Evolutionary conservation across 352 stramenopile genomes (phyloP).

Genomic region (Phytophthora cryptogea): DNA sequence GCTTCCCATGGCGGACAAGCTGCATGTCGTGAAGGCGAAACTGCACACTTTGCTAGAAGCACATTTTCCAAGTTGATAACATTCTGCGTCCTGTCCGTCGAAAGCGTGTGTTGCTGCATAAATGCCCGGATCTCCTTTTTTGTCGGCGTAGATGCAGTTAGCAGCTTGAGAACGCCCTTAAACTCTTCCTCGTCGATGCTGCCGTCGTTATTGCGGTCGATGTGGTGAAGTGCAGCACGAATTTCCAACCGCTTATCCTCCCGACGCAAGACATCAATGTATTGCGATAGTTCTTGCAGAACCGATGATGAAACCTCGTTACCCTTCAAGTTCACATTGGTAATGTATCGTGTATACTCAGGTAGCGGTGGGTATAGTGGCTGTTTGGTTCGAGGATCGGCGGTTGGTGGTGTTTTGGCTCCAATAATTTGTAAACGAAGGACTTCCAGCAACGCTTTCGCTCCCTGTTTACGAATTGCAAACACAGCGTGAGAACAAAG

Average conservation of each 20-base stretch:
- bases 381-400: slow-evolving; percentile 57
- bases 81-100: slow-evolving; percentile 55
- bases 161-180: slow-evolving; percentile 74
- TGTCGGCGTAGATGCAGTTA: slow-evolving; percentile 70
- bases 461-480: slow-evolving; percentile 46
- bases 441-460: slow-evolving; percentile 71
- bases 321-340: slow-evolving; percentile 73
- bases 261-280: slow-evolving; percentile 69
- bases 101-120: slow-evolving; percentile 59
- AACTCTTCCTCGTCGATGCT: slow-evolving; percentile 80
- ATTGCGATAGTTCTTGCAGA: slow-evolving; percentile 73
- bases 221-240: slow-evolving; percentile 64
- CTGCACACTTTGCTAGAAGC: slow-evolving; percentile 70
- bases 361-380: slow-evolving; percentile 43
- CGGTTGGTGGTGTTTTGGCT: slow-evolving; percentile 61
- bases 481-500: not conserved
- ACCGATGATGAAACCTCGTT: slow-evolving; percentile 72
- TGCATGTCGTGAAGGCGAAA: slow-evolving; percentile 71
- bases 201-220: slow-evolving; percentile 62
- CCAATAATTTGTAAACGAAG: slow-evolving; percentile 78
- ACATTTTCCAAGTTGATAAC: slow-evolving; percentile 71
- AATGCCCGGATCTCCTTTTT: slow-evolving; percentile 78
- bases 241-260: slow-evolving; percentile 86
- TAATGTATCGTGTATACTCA: slow-evolving; percentile 75
- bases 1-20: slow-evolving; percentile 75